Conservation (phyloP, 2,329 filamentous ascomycete genomes). For the Diplodia intermedia region DNA sequence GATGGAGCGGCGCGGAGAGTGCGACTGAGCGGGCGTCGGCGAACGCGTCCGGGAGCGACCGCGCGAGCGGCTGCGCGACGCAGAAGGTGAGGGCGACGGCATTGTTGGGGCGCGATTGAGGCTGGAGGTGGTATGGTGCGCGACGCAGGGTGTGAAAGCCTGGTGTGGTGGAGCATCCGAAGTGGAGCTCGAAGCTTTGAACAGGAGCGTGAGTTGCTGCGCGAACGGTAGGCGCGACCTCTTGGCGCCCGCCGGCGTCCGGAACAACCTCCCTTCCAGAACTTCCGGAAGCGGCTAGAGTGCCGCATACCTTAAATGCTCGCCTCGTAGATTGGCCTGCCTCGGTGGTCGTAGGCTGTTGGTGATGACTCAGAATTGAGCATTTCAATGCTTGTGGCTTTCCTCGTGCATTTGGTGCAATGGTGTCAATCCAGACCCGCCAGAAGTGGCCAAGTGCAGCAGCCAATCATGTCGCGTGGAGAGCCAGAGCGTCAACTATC, state of each 20-base stretch:
- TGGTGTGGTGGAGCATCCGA: constrained; percentile 5
- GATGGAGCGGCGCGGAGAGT: constrained; percentile 47
- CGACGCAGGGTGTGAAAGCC: background rate
- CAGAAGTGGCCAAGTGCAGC: too few species aligned
- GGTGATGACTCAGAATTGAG: too few species aligned
- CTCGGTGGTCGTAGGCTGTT: too few species aligned
- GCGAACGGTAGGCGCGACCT: background rate
- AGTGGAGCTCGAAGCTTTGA: constrained; percentile 21
- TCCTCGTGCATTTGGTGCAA: too few species aligned
- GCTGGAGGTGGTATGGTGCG: background rate
- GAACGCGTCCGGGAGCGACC: constrained; percentile 48
- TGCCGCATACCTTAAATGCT: too few species aligned
- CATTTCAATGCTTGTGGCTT: too few species aligned
- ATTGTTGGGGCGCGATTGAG: constrained; percentile 16
- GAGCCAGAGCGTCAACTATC: too few species aligned
- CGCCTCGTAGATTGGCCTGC: too few species aligned
- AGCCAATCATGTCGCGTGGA: too few species aligned
- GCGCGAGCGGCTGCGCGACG: constrained; percentile 48
- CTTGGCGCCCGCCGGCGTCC: constrained; percentile 10
- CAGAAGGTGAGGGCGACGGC: constrained; percentile 30
- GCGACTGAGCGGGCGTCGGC: constrained; percentile 40
- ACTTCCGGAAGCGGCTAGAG: background rate
- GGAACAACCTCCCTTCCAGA: background rate
- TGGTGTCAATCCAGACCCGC: too few species aligned
- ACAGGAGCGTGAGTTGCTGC: constrained; percentile 1